Base-by-base conservation (phyloP, 2,329 filamentous ascomycete species). In the Penicillium sp. region DNA sequence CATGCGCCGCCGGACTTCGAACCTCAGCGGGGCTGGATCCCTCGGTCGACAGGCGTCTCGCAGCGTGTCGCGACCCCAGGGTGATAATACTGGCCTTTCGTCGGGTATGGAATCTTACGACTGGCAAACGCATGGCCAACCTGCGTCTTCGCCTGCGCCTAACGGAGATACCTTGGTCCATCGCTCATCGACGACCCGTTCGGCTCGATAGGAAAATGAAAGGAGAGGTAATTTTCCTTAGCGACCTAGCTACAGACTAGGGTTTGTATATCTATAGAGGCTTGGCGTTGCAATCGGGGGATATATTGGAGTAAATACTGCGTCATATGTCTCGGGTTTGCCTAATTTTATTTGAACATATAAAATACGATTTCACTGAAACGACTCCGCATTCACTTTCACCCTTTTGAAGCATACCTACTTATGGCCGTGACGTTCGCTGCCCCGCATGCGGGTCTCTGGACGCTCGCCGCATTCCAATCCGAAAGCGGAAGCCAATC, bases 1-100 rank as follows among this genome's bases (percentile, higher is more conserved):
- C 33, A 64, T 75, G 56, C 72, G 69, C 42, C 68, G 73, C 8
- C 69, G 72, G 12, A 46, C 62, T 12, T 75, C 73, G 3, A 71
- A 63, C 24, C 49, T 71, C 15, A 74, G 70, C 47, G 61, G 64
- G 10, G 64, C 54, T 27, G 58, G 57, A 8, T 65, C 65, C 2
- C 34, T 67, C 3, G 60, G 55, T 30, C 62, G 51, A n/a, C 52
- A 61, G 6, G 57, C 53, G 9, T 67, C 61, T 7, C 56, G 60
- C n/a, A 52, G 49, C 1, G 27, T 55, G n/a, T 62, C 67, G 8
- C 62, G 62, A 21, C 46, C 60, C 3, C 57, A 47, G 7, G 49
- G 55, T 1, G 67, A 69, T 21, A 55, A 53, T 5, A 21, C 20
- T 10, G 65, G 53, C 13, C 12, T 47, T 3, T 54, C 65, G 21